Evolutionary conservation across 306 rosid species (phyloP), one percentile per base, ranked within the genome.

Genomic region (Citrullus mucosospermus): DNA sequence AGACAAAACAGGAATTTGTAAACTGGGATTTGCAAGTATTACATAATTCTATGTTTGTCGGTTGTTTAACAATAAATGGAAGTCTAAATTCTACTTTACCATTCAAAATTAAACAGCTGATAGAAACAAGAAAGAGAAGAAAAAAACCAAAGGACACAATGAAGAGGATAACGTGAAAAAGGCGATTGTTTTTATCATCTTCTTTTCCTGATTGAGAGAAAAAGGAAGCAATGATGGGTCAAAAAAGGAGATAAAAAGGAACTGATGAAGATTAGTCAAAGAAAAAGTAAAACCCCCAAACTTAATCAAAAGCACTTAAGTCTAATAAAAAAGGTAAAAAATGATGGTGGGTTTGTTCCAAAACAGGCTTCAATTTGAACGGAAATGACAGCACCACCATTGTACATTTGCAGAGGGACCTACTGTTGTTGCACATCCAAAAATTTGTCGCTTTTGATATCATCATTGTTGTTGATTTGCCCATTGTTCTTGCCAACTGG

Each of bases 401-500:
- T 83, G 82, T 71, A 58, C 80, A 77, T 69, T 41, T 17, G 36
- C 51, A 41, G n/a, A 12, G 54, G 68, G 79, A 2, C 68, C 79
- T 58, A 56, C 79, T 57, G 32, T 56, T 38, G 65, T 56, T 39
- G 55, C 55, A 57, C 56, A 56, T 76, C 69, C 39, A 56, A 50
- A 38, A 14, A 16, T 58, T 76, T 56, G 69, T 41, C 69, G 70
- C 22, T 56, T 57, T 39, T 58, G 79, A 76, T 57, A 76, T 54
- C 57, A 56, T 54, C 78, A 54, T 69, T 38, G 41, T 68, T 39
- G 53, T 53, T 82, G 80, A 62, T 65, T 55, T 78, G 76, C 77
- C 57, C 78, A 86, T 50, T 86, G 87, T 76, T 82, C 84, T 56
- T 81, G 89, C 93, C 98, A 92, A 91, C 97, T 92, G 96, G 97